phyloP scores from a whole-genome alignment of 805 yeast genomes.

The Citeromyces matritensis region DNA sequence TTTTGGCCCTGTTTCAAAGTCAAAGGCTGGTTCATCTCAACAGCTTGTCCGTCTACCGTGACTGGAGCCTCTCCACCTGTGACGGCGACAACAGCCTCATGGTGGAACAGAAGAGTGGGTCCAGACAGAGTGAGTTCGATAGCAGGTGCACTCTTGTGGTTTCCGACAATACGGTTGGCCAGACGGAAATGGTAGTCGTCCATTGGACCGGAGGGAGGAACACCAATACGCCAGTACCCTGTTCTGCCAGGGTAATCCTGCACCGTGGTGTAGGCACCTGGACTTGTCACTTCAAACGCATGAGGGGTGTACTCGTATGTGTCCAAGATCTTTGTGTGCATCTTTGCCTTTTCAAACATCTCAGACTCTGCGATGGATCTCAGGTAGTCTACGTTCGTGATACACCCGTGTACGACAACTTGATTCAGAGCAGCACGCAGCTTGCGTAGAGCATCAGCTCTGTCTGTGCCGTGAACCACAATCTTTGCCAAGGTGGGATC shows the following conservation, averaged over 20 bases:
- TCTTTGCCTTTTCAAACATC: constrained; percentile 73
- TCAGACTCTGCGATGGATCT: constrained; percentile 70
- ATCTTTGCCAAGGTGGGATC: constrained; percentile 96
- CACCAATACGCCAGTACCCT: constrained; percentile 85
- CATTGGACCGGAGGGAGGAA: constrained; percentile 99
- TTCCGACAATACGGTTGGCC: constrained; percentile 87
- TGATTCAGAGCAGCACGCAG: constrained; percentile 72
- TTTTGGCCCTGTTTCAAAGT: constrained; percentile 59
- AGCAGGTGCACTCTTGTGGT: constrained; percentile 70
- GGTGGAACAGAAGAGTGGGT: constrained; percentile 76
- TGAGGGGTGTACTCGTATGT: constrained; percentile 63
- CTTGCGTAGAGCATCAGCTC: constrained; percentile 70
- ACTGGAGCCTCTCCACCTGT: constrained; percentile 77
- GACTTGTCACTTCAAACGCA: constrained; percentile 73
- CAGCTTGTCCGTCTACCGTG: constrained; percentile 42
- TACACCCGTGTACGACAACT: constrained; percentile 79
- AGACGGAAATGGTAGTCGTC: constrained; percentile 81
- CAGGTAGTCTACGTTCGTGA: constrained; percentile 81
- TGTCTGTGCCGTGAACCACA: constrained; percentile 83
- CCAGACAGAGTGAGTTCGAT: constrained; percentile 82
- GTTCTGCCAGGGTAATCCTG: constrained; percentile 92
- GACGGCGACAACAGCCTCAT: constrained; percentile 59
- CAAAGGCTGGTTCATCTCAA: constrained; percentile 62
- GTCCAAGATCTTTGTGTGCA: constrained; percentile 82
- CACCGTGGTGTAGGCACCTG: constrained; percentile 93